Percentiles rank a stretch among this genome's conserved stretches.
These are phyloP conservation scores for Triangularia setosa DNA, from an alignment of 2,329 filamentous ascomycete species.

Conservation along the genomic window DNA sequence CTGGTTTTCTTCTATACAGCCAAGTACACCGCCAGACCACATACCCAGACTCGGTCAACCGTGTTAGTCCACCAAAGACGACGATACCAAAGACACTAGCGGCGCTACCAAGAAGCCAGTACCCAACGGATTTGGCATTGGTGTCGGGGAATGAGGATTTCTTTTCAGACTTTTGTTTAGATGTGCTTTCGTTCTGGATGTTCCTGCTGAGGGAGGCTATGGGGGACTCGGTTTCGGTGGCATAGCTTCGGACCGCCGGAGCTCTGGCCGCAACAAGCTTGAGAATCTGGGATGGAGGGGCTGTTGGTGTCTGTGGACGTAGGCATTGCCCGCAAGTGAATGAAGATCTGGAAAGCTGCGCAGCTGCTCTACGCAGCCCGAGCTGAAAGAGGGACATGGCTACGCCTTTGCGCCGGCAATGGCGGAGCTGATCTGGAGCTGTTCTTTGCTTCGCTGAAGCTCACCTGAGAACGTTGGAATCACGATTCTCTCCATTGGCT, in stretches of 20 bases:
- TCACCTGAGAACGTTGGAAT: conserved; percentile 7
- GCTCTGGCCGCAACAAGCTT: conserved; percentile 21
- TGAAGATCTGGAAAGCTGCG: conserved; percentile 30
- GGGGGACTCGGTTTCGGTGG: conserved; percentile 30
- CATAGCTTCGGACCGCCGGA: conserved; percentile 35
- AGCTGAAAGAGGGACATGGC: conserved; percentile 30
- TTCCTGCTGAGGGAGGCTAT: conserved; percentile 19
- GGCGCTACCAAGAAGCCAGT: conserved; percentile 90
- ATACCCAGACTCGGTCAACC: conserved; percentile 92
- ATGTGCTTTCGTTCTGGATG: conserved; percentile 8
- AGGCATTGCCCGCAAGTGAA: conserved; percentile 48
- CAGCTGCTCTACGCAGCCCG: conserved; percentile 28
- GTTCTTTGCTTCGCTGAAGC: conserved; percentile 9
- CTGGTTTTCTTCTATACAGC: conserved; percentile 9
- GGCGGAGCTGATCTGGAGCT: conserved; percentile 12
- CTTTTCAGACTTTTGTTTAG: conserved; percentile 22
- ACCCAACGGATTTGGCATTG: conserved; percentile 73
- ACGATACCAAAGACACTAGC: conserved; percentile 96
- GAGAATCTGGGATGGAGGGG: conserved; percentile 14
- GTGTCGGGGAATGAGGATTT: conserved; percentile 52
- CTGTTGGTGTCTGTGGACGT: conserved; percentile 24
- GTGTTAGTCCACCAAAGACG: conserved; percentile 87
- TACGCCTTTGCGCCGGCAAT: conserved; percentile 15
- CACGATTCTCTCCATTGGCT: neutral
- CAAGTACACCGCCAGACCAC: neutral